phyloP scores from a whole-genome alignment of 345 rosid species.

The Salix koriyanagi region DNA sequence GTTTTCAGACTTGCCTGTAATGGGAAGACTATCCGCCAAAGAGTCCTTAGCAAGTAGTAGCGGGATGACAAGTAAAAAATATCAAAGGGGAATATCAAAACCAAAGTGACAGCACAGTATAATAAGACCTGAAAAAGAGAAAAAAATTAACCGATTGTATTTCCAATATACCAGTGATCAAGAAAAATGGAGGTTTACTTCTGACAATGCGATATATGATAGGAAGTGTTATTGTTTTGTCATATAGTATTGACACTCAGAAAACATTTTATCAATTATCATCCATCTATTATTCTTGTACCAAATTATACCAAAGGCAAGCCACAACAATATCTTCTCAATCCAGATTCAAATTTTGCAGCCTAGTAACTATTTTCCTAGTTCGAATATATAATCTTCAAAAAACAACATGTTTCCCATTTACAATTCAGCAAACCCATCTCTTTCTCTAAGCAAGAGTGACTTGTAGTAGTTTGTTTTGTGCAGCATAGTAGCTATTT shows the following conservation, averaged over 20 bases:
- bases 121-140: constrained; percentile 61
- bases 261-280: background rate
- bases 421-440: background rate
- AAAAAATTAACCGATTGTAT: background rate
- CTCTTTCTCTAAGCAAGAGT: constrained; percentile 2
- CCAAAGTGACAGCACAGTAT: constrained; percentile 58
- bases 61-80: constrained; percentile 82
- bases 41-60: constrained; percentile 74
- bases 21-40: constrained; percentile 85
- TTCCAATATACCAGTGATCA: background rate
- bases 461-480: background rate
- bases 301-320: background rate
- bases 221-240: background rate
- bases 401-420: background rate
- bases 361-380: background rate
- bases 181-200: background rate
- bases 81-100: constrained; percentile 77
- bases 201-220: background rate
- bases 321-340: background rate
- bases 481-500: background rate
- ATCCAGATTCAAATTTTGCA: background rate
- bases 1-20: constrained; percentile 57
- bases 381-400: background rate
- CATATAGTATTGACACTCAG: background rate
- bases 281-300: background rate